These are phyloP conservation scores for Saturnispora besseyi DNA, from an alignment of 805 yeast genomes.

Conservation along the genomic window DNA sequence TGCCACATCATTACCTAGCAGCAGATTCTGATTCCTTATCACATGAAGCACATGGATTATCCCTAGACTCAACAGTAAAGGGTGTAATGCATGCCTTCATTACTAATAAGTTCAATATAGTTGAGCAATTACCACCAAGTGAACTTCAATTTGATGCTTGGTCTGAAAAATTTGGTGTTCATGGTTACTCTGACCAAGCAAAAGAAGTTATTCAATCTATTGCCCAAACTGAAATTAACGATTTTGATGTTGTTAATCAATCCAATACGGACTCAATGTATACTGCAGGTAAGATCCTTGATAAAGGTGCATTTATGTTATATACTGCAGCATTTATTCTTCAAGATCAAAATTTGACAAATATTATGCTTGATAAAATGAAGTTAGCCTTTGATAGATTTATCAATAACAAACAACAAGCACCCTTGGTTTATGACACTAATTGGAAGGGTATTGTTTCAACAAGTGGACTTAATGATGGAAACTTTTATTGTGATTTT, in stretches of 20 bases:
- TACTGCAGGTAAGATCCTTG: slow-evolving; percentile 78
- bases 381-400: slow-evolving; percentile 65
- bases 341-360: slow-evolving; percentile 44
- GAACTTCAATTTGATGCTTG: slow-evolving; percentile 47
- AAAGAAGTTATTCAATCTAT: slow-evolving; percentile 34
- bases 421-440: slow-evolving; percentile 71
- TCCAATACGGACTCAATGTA: slow-evolving; percentile 81
- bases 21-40: slow-evolving; percentile 21
- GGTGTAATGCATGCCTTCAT: slow-evolving; percentile 42
- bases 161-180: slow-evolving; percentile 38
- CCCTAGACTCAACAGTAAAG: slow-evolving; percentile 44
- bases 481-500: slow-evolving; percentile 38
- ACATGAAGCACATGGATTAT: slow-evolving; percentile 20
- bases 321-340: slow-evolving; percentile 63
- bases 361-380: slow-evolving; percentile 43
- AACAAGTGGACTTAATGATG: slow-evolving; percentile 40
- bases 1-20: slow-evolving; percentile 44
- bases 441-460: slow-evolving; percentile 75
- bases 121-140: slow-evolving; percentile 24
- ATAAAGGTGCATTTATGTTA: slow-evolving; percentile 82
- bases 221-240: slow-evolving; percentile 44
- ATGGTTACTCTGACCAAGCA: slow-evolving; percentile 28
- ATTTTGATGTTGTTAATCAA: slow-evolving; percentile 43
- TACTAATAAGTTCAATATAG: slow-evolving; percentile 26
- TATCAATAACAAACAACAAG: slow-evolving; percentile 55